phyloP scores from a whole-genome alignment of 2,329 filamentous ascomycete genomes.

The Ophiostoma himal-ulmi region DNA sequence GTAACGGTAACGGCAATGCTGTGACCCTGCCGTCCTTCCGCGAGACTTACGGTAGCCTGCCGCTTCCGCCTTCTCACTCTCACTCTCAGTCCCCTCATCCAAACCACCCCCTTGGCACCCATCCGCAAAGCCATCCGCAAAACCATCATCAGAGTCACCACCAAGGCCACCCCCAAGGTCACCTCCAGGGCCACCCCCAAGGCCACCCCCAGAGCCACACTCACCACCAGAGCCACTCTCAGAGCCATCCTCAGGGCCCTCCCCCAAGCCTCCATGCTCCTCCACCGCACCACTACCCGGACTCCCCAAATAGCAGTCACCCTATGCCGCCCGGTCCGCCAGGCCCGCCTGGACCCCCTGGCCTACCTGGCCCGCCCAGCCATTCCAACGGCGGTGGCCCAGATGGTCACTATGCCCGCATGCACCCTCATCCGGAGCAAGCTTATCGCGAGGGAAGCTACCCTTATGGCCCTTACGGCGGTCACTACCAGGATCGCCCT shows the following conservation, averaged over 20 bases:
- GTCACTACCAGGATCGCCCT: slow-evolving; percentile 26
- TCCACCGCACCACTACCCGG: slow-evolving; percentile 31
- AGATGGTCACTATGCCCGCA: slow-evolving; percentile 25
- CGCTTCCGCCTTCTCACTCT: slow-evolving; percentile 16
- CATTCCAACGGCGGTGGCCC: slow-evolving; percentile 30
- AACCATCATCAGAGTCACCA: neutral
- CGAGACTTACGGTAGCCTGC: slow-evolving; percentile 24
- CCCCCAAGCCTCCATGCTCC: slow-evolving; percentile 19
- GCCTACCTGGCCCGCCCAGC: slow-evolving; percentile 38
- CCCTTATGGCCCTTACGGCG: slow-evolving; percentile 23
- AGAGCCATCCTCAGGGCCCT: slow-evolving; percentile 19
- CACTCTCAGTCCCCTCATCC: slow-evolving; percentile 17
- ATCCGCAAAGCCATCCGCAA: slow-evolving; percentile 13
- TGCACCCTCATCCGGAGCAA: slow-evolving; percentile 24
- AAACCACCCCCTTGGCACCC: neutral
- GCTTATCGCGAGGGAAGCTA: slow-evolving; percentile 27
- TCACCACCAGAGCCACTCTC: slow-evolving; percentile 30
- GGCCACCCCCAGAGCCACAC: neutral
- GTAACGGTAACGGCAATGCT: slow-evolving; percentile 18
- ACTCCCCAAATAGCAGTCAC: slow-evolving; percentile 31
- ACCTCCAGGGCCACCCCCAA: neutral
- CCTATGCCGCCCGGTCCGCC: neutral
- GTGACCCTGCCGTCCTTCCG: slow-evolving; percentile 26
- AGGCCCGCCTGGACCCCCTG: slow-evolving; percentile 42
- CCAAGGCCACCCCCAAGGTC: neutral